Base-by-base conservation (phyloP, 2,329 filamentous ascomycete species). In the Botrytis tulipae region DNA sequence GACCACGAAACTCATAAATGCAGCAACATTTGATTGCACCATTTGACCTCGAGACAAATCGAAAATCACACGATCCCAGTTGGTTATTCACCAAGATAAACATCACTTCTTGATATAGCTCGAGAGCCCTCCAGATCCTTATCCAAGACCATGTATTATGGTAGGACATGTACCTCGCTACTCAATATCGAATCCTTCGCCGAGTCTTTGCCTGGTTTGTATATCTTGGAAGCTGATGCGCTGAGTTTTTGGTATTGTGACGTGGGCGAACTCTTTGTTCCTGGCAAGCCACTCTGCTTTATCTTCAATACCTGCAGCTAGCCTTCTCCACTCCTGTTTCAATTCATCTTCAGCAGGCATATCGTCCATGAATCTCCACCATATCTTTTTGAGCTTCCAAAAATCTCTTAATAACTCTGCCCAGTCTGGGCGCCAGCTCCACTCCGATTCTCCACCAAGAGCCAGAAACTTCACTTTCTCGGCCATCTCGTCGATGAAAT, bases 351-450 rank as follows among this genome's bases (percentile, higher is more conserved):
- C 35, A 25, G 3, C 3, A 22, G 29, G 25, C 0, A 2, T 3
- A 54, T 54, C 8, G n/a, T 22, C 40, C 12, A 6, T 4, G 8
- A 9, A 42, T 37, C 12, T 42, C 22, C 3, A 69, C 18, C n/a
- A 42, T 22, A 69, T 16, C 51, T 59, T 69, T 16, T 69, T 59
- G 66, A 69, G n/a, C 35, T 44, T 59, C 66, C 66, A 59, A 44
- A 69, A 69, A 3, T 32, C 46, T 29, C 2, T 7, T 2, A 32
- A 65, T 22, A 10, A 20, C n/a, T 22, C 12, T 5, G 7, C 1
- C 51, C 51, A 54, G 0, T 29, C 14, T 61, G 40, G 9, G 25
- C 4, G 4, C 5, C 48, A 14, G 25, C 4, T 22, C 20, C 20
- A 22, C 3, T 9, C 12, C 25, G 5, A 1, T 51, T 3, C 22